These are phyloP conservation scores for Fusarium metavorans DNA, from an alignment of 2,329 filamentous ascomycete genomes.

Conservation along the genomic window DNA sequence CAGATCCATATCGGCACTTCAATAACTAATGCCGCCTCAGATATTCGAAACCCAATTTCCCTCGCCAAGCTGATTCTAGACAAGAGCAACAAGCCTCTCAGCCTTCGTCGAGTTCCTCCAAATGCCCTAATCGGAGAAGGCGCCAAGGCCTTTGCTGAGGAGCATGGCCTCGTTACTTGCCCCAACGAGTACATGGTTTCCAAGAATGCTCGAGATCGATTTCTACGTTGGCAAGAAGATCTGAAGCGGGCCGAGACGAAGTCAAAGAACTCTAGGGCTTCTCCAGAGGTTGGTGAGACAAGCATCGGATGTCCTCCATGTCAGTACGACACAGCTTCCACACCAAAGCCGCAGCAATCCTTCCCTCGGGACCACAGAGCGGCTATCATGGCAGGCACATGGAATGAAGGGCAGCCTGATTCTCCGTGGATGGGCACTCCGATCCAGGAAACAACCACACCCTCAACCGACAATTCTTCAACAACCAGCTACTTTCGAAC, in stretches of 20 bases:
- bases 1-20: background rate
- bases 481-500: slow-evolving; percentile 35
- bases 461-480: slow-evolving; percentile 27
- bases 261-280: slow-evolving; percentile 44
- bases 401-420: slow-evolving; percentile 73
- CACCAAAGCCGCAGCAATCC: slow-evolving; percentile 41
- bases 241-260: slow-evolving; percentile 71
- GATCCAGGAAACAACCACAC: slow-evolving; percentile 27
- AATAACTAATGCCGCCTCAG: slow-evolving; percentile 57
- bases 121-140: slow-evolving; percentile 91
- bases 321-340: slow-evolving; percentile 50
- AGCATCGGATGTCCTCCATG: slow-evolving; percentile 42
- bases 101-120: slow-evolving; percentile 88
- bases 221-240: slow-evolving; percentile 81
- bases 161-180: slow-evolving; percentile 80
- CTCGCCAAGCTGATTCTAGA: slow-evolving; percentile 88
- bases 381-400: slow-evolving; percentile 68
- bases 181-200: slow-evolving; percentile 84
- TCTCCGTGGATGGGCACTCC: slow-evolving; percentile 59
- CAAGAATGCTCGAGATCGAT: slow-evolving; percentile 81
- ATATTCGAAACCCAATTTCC: slow-evolving; percentile 92
- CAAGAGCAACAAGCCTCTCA: slow-evolving; percentile 79
- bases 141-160: slow-evolving; percentile 85
- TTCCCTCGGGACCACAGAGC: slow-evolving; percentile 62
- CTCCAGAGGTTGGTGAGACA: slow-evolving; percentile 21